Conservation (phyloP, 345 rosid species). For the Brassica juncea region DNA sequence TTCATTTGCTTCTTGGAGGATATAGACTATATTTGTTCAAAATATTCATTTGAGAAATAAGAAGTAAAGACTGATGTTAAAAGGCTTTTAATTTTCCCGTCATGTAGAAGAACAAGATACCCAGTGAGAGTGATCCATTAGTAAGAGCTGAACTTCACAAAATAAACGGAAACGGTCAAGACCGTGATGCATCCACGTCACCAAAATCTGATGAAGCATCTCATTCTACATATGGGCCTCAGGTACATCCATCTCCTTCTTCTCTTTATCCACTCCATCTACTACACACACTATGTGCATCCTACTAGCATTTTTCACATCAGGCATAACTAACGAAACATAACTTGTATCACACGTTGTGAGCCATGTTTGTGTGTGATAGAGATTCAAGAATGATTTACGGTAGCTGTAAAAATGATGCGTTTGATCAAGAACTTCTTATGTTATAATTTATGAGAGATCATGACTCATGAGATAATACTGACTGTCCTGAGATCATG, state of each 20-base stretch:
- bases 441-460: background rate
- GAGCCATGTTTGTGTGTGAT: background rate
- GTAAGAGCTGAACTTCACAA: slow-evolving; percentile 45
- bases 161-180: slow-evolving; percentile 62
- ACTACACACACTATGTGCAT: background rate
- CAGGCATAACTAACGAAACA: background rate
- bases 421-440: background rate
- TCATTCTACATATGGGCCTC: slow-evolving; percentile 44
- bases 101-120: slow-evolving; percentile 64
- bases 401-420: background rate
- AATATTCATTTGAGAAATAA: slow-evolving; percentile 3
- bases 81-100: slow-evolving; percentile 11
- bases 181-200: slow-evolving; percentile 52
- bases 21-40: slow-evolving; percentile 5
- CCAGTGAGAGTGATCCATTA: slow-evolving; percentile 62
- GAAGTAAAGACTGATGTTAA: slow-evolving; percentile 4
- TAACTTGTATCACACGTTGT: background rate
- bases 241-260: slow-evolving; percentile 49
- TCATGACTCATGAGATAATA: background rate
- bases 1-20: background rate
- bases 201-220: slow-evolving; percentile 56
- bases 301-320: slow-evolving; percentile 17
- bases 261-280: slow-evolving; percentile 13
- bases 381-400: background rate
- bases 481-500: background rate